Percentiles rank a stretch among this genome's conserved stretches.
These are phyloP conservation scores for Trametopsis cervina DNA, from an alignment of 768 basidiomycete genomes.

Conservation along the genomic window DNA sequence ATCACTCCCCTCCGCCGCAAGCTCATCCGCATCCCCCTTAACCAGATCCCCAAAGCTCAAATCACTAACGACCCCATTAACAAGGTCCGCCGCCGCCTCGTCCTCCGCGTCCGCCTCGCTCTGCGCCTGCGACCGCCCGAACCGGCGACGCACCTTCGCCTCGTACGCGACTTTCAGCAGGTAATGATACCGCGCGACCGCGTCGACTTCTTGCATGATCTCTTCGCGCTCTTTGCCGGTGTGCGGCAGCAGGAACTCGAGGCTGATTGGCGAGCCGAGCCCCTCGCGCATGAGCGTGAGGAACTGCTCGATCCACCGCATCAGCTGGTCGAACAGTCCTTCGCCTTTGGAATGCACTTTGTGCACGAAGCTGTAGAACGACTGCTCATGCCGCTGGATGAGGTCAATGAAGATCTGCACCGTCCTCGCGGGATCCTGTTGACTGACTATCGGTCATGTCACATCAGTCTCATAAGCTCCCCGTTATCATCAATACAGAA, in stretches of 20 bases:
- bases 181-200: conserved; percentile 88
- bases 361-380: conserved; percentile 96
- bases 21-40: conserved; percentile 70
- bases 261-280: conserved; percentile 60
- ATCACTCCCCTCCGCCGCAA: conserved; percentile 59
- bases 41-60: conserved; percentile 78
- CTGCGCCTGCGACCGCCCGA: conserved; percentile 49
- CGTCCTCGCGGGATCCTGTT: conserved; percentile 76
- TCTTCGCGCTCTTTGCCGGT: conserved; percentile 66
- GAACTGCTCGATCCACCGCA: conserved; percentile 97
- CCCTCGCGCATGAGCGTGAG: conserved; percentile 88
- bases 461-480: background rate
- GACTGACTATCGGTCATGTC: conserved; percentile 46
- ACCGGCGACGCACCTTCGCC: conserved; percentile 81
- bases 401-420: conserved; percentile 93
- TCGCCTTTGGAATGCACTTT: conserved; percentile 97
- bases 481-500: background rate
- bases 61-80: conserved; percentile 76
- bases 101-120: conserved; percentile 67
- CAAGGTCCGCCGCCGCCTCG: conserved; percentile 72
- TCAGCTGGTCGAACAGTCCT: conserved; percentile 86
- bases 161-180: conserved; percentile 90
- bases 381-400: conserved; percentile 88
- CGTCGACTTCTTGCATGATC: conserved; percentile 83
- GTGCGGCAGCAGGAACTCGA: conserved; percentile 89